A percentile compares a stretch with the other conserved stretches of the same genome.
Evolutionary conservation across 768 basidiomycete species (phyloP).

Genomic region (Pisolithus orientalis): DNA sequence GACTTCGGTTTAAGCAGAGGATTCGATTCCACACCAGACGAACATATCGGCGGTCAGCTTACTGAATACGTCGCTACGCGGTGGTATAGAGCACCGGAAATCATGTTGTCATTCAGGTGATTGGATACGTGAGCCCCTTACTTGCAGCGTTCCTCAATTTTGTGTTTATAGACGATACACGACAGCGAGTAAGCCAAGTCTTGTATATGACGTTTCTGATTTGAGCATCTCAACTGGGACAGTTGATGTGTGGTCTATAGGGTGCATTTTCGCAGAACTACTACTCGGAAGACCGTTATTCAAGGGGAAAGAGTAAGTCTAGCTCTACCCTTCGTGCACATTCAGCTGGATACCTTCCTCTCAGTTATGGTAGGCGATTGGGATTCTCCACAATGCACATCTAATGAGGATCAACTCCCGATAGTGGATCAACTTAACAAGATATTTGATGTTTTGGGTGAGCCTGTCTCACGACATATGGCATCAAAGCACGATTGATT

Average conservation of each 20-base stretch:
- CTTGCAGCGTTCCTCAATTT: slow-evolving; percentile 8
- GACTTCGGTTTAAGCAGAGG: slow-evolving; percentile 95
- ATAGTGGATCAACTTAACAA: slow-evolving; percentile 92
- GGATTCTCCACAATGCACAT: neutral
- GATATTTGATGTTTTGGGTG: slow-evolving; percentile 84
- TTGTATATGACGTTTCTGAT: slow-evolving; percentile 1
- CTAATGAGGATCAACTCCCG: slow-evolving; percentile 3
- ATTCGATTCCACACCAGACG: slow-evolving; percentile 63
- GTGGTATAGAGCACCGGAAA: slow-evolving; percentile 96
- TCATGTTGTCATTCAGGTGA: slow-evolving; percentile 87
- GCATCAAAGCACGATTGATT: neutral
- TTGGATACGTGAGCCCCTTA: slow-evolving; percentile 11
- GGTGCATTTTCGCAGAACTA: slow-evolving; percentile 89
- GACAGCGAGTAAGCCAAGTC: slow-evolving; percentile 65
- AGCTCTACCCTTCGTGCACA: slow-evolving; percentile 2
- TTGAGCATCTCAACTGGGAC: slow-evolving; percentile 11
- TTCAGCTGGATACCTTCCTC: slow-evolving; percentile 20
- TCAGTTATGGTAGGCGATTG: slow-evolving; percentile 71
- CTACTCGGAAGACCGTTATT: slow-evolving; percentile 83
- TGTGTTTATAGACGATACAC: slow-evolving; percentile 57
- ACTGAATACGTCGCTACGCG: slow-evolving; percentile 96
- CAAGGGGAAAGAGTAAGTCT: slow-evolving; percentile 92
- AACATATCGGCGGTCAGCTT: slow-evolving; percentile 57
- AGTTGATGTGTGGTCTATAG: slow-evolving; percentile 98
- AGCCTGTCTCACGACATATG: slow-evolving; percentile 4